A percentile compares a stretch with the other conserved stretches of the same genome.
Conservation (phyloP, 73 alveolate species). For the Symbiodinium natans region DNA sequence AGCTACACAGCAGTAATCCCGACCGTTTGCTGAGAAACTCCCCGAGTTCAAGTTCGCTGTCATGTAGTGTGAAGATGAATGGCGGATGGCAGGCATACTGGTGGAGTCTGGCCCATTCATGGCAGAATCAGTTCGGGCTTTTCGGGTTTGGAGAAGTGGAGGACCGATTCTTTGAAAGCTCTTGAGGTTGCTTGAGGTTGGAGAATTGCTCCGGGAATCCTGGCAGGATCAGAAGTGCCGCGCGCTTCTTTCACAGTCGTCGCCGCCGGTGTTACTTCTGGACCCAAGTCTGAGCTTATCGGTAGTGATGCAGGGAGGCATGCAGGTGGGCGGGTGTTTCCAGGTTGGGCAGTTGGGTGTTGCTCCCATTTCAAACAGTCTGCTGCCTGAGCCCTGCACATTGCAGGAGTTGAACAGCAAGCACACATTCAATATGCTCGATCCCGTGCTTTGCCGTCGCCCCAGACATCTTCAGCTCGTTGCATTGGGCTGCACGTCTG, state of each 20-base stretch:
- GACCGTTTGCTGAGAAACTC: neutral
- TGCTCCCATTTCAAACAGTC: no score
- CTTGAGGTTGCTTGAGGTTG: no score
- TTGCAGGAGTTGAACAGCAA: slow-evolving; percentile 66
- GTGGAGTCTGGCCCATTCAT: slow-evolving; percentile 59
- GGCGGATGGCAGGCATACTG: slow-evolving; percentile 42
- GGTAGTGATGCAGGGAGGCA: no score
- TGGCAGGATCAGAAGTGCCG: slow-evolving; percentile 48
- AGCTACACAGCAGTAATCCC: slow-evolving; percentile 27
- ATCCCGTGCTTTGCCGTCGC: slow-evolving; percentile 33
- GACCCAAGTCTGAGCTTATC: no score
- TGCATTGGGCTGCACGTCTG: no score
- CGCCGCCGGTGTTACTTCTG: slow-evolving; percentile 54
- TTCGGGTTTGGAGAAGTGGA: slow-evolving; percentile 39
- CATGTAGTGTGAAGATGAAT: neutral
- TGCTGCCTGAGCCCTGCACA: no score
- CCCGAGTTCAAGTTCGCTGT: no score
- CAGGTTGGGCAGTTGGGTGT: no score
- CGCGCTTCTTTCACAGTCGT: slow-evolving; percentile 41
- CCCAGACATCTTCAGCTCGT: no score
- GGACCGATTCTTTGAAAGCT: neutral
- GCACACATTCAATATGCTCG: slow-evolving; percentile 78
- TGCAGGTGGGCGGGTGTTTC: no score
- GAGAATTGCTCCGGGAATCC: neutral
- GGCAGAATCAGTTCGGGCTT: slow-evolving; percentile 28